Percentiles rank a stretch among this genome's conserved stretches.
Conservation (phyloP, 192 early-diverging fungal genomes). For the Pilaira anomala region DNA sequence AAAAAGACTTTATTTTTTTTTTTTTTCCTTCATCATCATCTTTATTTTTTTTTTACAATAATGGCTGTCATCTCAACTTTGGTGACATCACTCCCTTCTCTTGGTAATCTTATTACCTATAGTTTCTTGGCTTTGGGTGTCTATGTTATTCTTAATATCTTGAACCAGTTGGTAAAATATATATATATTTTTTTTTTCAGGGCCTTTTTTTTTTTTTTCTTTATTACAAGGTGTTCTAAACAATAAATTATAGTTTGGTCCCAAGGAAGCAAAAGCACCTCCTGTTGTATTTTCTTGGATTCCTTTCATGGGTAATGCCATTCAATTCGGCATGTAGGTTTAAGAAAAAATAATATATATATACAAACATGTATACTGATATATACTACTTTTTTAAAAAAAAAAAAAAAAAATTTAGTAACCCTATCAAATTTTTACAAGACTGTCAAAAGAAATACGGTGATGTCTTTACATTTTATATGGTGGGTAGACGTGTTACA, state of each 20-base stretch:
- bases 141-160: slow-evolving; percentile 26
- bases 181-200: background rate
- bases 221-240: background rate
- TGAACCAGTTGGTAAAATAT: slow-evolving; percentile 29
- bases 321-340: slow-evolving; percentile 75
- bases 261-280: slow-evolving; percentile 53
- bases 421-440: slow-evolving; percentile 84
- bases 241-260: slow-evolving; percentile 12
- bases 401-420: too few relatives aligned
- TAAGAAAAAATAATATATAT: too few relatives aligned
- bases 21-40: slow-evolving; percentile 2
- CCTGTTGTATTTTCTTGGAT: slow-evolving; percentile 73
- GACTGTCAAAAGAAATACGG: slow-evolving; percentile 82
- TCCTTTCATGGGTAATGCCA: slow-evolving; percentile 85
- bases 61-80: slow-evolving; percentile 22
- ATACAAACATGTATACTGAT: too few relatives aligned
- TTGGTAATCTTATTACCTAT: slow-evolving; percentile 18
- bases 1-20: background rate
- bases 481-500: slow-evolving; percentile 91
- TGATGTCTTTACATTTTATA: slow-evolving; percentile 88
- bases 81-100: slow-evolving; percentile 6
- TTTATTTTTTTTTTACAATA: background rate
- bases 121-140: slow-evolving; percentile 5
- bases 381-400: too few relatives aligned
- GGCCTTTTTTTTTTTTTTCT: background rate